Percentiles rank a stretch among this genome's conserved stretches.
phyloP scores from a whole-genome alignment of 2,329 filamentous ascomycete species.

The Lasiodiplodia sp. region DNA sequence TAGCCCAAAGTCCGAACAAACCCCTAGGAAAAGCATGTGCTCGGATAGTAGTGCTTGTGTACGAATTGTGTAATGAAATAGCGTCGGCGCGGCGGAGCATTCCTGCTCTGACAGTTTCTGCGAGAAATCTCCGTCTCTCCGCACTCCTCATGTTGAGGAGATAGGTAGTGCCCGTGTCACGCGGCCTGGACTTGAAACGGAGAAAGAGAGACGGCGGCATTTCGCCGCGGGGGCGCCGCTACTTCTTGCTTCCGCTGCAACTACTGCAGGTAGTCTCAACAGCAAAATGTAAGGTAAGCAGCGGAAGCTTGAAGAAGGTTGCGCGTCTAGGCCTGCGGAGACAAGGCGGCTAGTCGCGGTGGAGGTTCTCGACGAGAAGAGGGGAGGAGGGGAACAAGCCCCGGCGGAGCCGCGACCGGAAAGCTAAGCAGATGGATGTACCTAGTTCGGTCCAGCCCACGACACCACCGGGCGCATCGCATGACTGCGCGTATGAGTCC shows the following conservation, averaged over 20 bases:
- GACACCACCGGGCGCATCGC: neutral
- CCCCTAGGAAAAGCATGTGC: neutral
- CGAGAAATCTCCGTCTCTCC: constrained; percentile 14
- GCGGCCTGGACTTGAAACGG: constrained; percentile 5
- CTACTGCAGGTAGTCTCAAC: neutral
- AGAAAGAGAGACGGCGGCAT: neutral
- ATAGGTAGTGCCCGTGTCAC: constrained; percentile 1
- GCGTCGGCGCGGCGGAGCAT: constrained; percentile 16
- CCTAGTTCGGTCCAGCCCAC: neutral
- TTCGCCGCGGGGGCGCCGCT: neutral
- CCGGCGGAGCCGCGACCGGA: neutral
- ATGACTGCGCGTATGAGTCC: neutral
- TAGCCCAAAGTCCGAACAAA: constrained; percentile 3
- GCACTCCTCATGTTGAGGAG: neutral
- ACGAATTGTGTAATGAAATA: neutral
- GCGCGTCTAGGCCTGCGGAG: neutral
- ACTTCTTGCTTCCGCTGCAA: neutral
- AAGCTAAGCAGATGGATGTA: neutral
- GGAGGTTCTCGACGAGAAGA: neutral
- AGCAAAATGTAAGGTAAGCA: neutral
- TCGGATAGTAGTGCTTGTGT: neutral
- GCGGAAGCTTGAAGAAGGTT: neutral
- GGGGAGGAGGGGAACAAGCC: neutral
- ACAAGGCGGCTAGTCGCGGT: neutral
- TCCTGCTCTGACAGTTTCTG: neutral